Evolutionary conservation across 2,329 filamentous ascomycete species (phyloP), one percentile per base, ranked within the genome.

Genomic region (Pseudogymnoascus sp.): DNA sequence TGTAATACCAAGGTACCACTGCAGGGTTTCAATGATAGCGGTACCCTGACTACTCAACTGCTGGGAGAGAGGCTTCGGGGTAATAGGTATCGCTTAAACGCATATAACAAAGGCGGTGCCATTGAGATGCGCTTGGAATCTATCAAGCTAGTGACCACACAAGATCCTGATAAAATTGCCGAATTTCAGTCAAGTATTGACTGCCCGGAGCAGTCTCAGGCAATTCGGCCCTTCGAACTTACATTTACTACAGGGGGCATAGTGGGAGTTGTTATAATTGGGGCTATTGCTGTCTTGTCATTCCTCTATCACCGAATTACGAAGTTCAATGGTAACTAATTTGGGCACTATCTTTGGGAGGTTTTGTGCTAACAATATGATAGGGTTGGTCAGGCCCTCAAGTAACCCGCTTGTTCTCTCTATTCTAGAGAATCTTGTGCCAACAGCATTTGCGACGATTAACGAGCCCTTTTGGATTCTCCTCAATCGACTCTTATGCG

Each of bases 401-500:
- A 61, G 13, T 1, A 70, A 67, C 44, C 16, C 65, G 0, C 42
- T 68, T 11, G 70, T 80, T 0, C 63, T 74, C 0, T 75, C 78
- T 3, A 38, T 80, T 0, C 33, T 80, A 0, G 74, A 78, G 6
- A 79, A 76, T 6, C 86, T 85, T 59, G 70, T 86, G 0, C 84
- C 84, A 0, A 85, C 82, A 0, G 74, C 77, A 0, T 73, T 86
- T 3, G 80, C 82, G 0, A 86, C 84, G 0, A 61, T 85, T 0
- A 74, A 86, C 0, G 84, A 87, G 37, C 83, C 84, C 0, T 76
- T 82, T 1, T 85, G 84, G 80, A 72, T 84, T 0, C 68, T 86
- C 0, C 63, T 87, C 0, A 86, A 84, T 44, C 75, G 84, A 0
- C 62, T 81, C 0, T 66, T 85, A 0, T 85, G 82, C 42, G 68